These are phyloP conservation scores for Candida sp. DNA, from an alignment of 1,139 yeast genomes.

Conservation along the genomic window DNA sequence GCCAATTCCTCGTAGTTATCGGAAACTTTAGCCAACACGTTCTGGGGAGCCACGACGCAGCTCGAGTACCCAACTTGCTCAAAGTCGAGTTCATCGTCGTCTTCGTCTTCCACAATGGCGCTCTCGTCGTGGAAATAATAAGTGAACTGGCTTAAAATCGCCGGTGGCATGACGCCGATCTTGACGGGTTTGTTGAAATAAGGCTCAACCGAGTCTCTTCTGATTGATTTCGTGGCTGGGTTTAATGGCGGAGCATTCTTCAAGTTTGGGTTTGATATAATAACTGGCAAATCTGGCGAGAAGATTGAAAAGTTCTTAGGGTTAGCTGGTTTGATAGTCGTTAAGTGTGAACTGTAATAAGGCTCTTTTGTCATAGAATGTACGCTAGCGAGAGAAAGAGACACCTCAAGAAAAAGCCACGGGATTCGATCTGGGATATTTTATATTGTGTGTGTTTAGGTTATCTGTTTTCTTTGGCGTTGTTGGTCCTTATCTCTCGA, in stretches of 20 bases:
- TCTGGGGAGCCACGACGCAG: conserved; percentile 8
- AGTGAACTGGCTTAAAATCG: conserved; percentile 7
- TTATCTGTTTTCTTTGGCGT: neutral
- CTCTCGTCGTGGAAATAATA: conserved; percentile 11
- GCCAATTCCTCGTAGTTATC: conserved; percentile 12
- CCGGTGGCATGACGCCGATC: conserved; percentile 12
- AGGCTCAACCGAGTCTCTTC: conserved; percentile 13
- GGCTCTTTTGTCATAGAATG: conserved; percentile 15
- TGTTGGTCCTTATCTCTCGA: neutral
- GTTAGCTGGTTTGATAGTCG: conserved; percentile 11
- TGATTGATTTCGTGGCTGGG: neutral
- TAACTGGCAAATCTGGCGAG: conserved; percentile 12
- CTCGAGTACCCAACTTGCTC: neutral
- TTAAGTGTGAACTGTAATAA: conserved; percentile 10
- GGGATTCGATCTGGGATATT: neutral
- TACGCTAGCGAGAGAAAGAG: neutral
- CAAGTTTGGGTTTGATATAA: conserved; percentile 2
- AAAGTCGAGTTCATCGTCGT: conserved; percentile 12
- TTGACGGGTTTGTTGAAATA: conserved; percentile 10
- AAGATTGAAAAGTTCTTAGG: conserved; percentile 8
- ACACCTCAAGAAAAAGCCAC: neutral
- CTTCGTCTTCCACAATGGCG: conserved; percentile 20
- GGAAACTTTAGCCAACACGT: conserved; percentile 8
- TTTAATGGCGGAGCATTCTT: conserved; percentile 6
- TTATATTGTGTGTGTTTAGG: neutral